Percentiles rank a stretch among this genome's conserved stretches.
Conservation (phyloP, 139 green algal species). For the Helicosporidium sp. region DNA sequence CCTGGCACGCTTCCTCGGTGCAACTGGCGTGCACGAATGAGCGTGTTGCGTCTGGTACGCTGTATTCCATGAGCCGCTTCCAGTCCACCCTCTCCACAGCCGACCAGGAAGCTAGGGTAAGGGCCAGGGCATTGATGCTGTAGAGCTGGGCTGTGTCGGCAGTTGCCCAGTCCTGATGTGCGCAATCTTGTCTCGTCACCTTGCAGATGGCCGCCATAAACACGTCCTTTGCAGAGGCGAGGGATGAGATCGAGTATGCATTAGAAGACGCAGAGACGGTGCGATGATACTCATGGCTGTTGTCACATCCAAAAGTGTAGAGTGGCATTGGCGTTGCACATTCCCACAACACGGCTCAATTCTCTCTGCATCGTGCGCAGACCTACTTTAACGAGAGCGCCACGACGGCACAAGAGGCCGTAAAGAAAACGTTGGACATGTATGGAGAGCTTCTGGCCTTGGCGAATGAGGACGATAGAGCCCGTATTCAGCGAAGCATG, state of each 20-base stretch:
- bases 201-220: constrained; percentile 33
- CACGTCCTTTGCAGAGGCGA: constrained; percentile 22
- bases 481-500: constrained; percentile 32
- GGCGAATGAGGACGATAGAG: constrained; percentile 17
- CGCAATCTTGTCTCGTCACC: neutral
- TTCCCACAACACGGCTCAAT: too few relatives aligned
- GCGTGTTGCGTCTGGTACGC: neutral
- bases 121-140: neutral
- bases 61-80: too few relatives aligned
- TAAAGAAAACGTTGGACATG: constrained; percentile 8
- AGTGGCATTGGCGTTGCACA: neutral
- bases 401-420: constrained; percentile 12
- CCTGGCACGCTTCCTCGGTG: too few relatives aligned
- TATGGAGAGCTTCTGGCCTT: constrained; percentile 12
- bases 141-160: too few relatives aligned
- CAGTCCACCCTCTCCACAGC: too few relatives aligned
- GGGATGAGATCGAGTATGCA: constrained; percentile 34
- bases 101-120: too few relatives aligned
- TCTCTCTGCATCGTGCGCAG: neutral
- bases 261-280: constrained; percentile 24
- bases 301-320: neutral
- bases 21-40: too few relatives aligned
- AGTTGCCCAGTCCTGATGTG: too few relatives aligned
- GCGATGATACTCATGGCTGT: neutral
- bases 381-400: constrained; percentile 32